These are phyloP conservation scores for Epichloe gansuensis DNA, from an alignment of 2,329 filamentous ascomycete species.

Conservation along the genomic window DNA sequence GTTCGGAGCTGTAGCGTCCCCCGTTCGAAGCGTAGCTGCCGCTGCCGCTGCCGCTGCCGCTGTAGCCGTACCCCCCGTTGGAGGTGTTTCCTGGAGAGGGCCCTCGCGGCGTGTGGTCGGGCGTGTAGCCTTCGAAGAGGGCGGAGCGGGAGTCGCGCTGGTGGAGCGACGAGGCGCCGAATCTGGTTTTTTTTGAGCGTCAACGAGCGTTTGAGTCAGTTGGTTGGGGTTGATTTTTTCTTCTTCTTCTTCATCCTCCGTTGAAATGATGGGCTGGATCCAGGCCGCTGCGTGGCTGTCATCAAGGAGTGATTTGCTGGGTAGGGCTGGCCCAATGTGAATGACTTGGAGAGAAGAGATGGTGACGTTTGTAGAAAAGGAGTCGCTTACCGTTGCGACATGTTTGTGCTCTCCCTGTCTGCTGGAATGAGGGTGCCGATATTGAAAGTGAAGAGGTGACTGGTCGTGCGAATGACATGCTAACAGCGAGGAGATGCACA, in stretches of 20 bases:
- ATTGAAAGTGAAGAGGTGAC: background rate
- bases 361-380: background rate
- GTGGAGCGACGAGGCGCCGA: slow-evolving; percentile 54
- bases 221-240: too few relatives aligned
- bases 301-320: too few relatives aligned
- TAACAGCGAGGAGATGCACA: too few relatives aligned
- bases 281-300: too few relatives aligned
- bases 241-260: too few relatives aligned
- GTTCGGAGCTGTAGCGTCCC: slow-evolving; percentile 14
- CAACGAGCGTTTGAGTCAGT: too few relatives aligned
- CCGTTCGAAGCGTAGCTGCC: slow-evolving; percentile 32
- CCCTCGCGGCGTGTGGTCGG: slow-evolving; percentile 27
- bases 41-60: background rate
- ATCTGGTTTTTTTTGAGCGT: slow-evolving; percentile 33
- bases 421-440: background rate
- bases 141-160: slow-evolving; percentile 61
- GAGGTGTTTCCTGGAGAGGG: slow-evolving; percentile 23
- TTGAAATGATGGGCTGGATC: too few relatives aligned
- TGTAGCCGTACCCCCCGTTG: slow-evolving; percentile 10
- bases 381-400: slow-evolving; percentile 22
- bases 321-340: too few relatives aligned
- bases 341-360: background rate
- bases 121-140: slow-evolving; percentile 63
- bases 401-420: slow-evolving; percentile 6
- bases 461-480: too few relatives aligned